Base-by-base conservation (phyloP, 495 filamentous ascomycete genomes). In the Penicillium paradoxum region DNA sequence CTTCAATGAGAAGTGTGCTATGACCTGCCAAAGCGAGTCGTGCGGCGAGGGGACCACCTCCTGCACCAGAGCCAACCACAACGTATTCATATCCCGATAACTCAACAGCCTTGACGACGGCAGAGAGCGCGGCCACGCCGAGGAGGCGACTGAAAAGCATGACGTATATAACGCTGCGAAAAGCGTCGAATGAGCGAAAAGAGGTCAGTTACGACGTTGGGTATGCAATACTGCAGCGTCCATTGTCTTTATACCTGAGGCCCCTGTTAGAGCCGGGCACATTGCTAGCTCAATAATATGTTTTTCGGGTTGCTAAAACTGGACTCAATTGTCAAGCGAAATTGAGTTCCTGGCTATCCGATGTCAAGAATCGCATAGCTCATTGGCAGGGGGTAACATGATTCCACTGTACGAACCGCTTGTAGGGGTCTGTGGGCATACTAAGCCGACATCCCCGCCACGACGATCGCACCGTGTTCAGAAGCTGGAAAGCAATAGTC, bases 61-160 rank as follows among this genome's bases (percentile, higher is more conserved):
- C 85, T 4, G 84, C 79, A 17, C 84, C 85, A 32, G 75, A 79
- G 30, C 85, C 85, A 0, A 87, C 79, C 18, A 88, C 73, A 49
- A 88, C 76, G 64, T 86, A 87, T 52, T 87, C 84, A 62, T 86
- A 86, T 19, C 65, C 69, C 1, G 62, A 61, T 39, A 67, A 53
- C 17, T 66, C 50, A 27, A 66, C 58, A 13, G 67, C 63, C 24
- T 63, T 65, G 34, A 64, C 63, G 14, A 68, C 45, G 25, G 56
- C 54, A 29, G 56, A 44, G 13, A 49, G 32, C 21, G 56, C 62
- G 24, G 55, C 49, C 39, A 64, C 39, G 45, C 59, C 34, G 19
- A 54, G 13, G 13, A 54, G 52, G 21, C 52, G 37, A 39, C 17
- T 11, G 4, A 54, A 42, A 40, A 36, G 19, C 52, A 54, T 52